A percentile compares a stretch with the other conserved stretches of the same genome.
phyloP scores from a whole-genome alignment of 108 stramenopile genomes.

The Conticribra weissflogii region DNA sequence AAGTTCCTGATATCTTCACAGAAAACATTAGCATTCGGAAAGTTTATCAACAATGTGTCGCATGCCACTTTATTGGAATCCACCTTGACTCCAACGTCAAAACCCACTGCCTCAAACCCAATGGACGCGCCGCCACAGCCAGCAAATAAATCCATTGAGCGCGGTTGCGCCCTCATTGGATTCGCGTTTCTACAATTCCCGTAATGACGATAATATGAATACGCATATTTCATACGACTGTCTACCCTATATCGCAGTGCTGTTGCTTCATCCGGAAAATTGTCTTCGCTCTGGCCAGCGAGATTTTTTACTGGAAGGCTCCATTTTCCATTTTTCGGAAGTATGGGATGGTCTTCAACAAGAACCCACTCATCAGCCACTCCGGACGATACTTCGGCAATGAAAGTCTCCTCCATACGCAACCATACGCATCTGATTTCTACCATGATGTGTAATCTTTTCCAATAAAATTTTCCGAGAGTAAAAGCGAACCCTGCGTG shows the following conservation, averaged over 20 bases:
- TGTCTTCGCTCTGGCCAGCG: neutral
- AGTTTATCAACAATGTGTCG: slow-evolving; percentile 23
- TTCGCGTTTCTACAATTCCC: neutral
- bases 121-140: slow-evolving; percentile 36
- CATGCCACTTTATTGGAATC: slow-evolving; percentile 23
- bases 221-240: neutral
- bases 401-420: neutral
- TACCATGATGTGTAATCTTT: neutral
- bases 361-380: neutral
- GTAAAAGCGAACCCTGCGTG: neutral
- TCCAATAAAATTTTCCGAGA: neutral
- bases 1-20: slow-evolving; percentile 16
- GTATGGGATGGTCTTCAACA: neutral
- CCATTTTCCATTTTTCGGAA: neutral
- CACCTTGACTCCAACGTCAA: slow-evolving; percentile 33
- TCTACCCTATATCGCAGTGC: slow-evolving; percentile 5
- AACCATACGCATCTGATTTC: neutral
- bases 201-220: neutral
- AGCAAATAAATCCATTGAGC: slow-evolving; percentile 39
- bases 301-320: neutral
- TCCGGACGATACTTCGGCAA: neutral
- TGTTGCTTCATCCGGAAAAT: neutral
- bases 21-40: slow-evolving; percentile 19
- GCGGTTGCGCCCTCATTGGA: neutral
- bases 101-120: slow-evolving; percentile 21